Conservation (phyloP, 2,329 filamentous ascomycete species). For the Sordariomycetes sp. region DNA sequence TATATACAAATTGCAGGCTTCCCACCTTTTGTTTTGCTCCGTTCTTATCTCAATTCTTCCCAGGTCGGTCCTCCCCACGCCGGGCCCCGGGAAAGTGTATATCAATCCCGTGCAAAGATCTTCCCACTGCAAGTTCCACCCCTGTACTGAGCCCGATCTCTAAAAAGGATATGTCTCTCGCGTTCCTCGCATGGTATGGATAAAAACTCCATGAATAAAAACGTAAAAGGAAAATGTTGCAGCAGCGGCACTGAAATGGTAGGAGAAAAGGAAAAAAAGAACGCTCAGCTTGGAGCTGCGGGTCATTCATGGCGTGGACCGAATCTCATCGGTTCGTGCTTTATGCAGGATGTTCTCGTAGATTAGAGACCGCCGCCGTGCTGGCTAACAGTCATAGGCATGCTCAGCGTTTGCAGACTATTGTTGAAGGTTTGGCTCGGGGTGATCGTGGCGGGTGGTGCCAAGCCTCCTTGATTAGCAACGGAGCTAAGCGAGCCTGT, state of each 20-base stretch:
- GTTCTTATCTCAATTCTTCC: too few species aligned
- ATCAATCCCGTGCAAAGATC: too few species aligned
- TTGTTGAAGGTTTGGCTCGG: slow-evolving; percentile 34
- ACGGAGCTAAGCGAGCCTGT: slow-evolving; percentile 40
- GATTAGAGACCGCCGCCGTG: slow-evolving; percentile 28
- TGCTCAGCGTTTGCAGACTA: slow-evolving; percentile 51
- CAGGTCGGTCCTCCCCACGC: too few species aligned
- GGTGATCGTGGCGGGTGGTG: slow-evolving; percentile 3
- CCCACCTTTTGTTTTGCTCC: too few species aligned
- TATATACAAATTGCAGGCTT: too few species aligned
- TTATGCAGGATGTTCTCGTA: too few species aligned
- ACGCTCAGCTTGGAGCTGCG: neutral
- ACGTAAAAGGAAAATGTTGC: slow-evolving; percentile 6
- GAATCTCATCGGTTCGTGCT: too few species aligned
- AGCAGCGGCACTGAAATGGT: neutral
- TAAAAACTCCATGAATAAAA: slow-evolving; percentile 1
- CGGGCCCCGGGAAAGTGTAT: too few species aligned
- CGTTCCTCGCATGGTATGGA: too few species aligned
- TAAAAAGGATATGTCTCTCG: too few species aligned
- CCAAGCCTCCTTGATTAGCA: slow-evolving; percentile 9
- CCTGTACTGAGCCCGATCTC: neutral
- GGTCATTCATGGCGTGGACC: slow-evolving; percentile 10
- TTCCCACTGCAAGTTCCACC: neutral
- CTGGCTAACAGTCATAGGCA: slow-evolving; percentile 56
- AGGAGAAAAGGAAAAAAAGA: slow-evolving; percentile 6